Evolutionary conservation across 2,329 filamentous ascomycete species (phyloP).

Genomic region (Colletotrichum sp.): DNA sequence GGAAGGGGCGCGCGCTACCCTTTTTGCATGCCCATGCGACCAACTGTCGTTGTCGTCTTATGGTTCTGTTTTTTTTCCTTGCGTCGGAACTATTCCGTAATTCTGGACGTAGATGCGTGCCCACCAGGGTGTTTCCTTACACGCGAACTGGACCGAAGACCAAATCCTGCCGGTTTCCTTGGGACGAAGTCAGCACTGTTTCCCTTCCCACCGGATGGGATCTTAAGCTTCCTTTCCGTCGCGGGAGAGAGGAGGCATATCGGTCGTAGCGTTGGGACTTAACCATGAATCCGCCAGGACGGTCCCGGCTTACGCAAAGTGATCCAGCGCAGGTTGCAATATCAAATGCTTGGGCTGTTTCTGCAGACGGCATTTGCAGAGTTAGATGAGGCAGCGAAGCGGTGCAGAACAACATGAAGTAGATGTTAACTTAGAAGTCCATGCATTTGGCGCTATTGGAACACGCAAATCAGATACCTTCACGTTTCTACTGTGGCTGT

Average conservation of each 20-base stretch:
- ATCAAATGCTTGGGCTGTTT: not conserved
- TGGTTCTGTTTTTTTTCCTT: not conserved
- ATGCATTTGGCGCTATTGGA: not conserved
- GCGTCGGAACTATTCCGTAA: not conserved
- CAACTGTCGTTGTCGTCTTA: not conserved
- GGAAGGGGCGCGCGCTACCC: not conserved
- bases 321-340: not conserved
- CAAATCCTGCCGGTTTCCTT: not conserved
- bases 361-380: not conserved
- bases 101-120: not conserved
- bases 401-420: not conserved
- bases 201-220: not conserved
- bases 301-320: not conserved
- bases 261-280: not conserved
- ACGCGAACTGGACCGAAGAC: not conserved
- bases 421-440: not conserved
- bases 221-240: not conserved
- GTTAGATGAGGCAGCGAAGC: not conserved
- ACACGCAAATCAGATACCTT: fast-evolving
- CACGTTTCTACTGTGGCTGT: not conserved
- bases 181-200: not conserved
- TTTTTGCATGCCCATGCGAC: not conserved
- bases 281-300: not conserved
- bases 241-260: not conserved
- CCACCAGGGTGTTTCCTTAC: not conserved